Conservation (phyloP, 2,329 filamentous ascomycete species). For the Pseudocercospora fuligena region DNA sequence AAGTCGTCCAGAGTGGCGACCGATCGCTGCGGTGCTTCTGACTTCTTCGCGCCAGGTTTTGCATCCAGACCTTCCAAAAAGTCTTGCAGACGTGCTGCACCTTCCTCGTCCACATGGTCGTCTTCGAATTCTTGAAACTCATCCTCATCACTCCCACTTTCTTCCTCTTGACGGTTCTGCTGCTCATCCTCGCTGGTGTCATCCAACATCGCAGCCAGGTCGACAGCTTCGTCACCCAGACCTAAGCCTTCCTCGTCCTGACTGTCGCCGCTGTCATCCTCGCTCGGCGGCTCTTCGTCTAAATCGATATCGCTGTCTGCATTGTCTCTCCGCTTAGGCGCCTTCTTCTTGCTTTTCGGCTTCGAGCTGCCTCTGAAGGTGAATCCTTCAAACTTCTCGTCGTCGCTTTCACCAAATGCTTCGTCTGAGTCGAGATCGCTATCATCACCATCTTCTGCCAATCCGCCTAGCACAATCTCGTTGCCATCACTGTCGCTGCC, state of each 20-base stretch:
- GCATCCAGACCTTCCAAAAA: conserved; percentile 55
- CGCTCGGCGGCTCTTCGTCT: conserved; percentile 52
- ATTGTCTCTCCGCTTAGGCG: conserved; percentile 40
- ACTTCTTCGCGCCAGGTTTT: conserved; percentile 12
- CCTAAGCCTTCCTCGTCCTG: conserved; percentile 56
- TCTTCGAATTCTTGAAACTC: conserved; percentile 10
- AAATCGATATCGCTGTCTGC: conserved; percentile 46
- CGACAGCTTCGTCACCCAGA: conserved; percentile 66
- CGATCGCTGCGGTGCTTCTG: conserved; percentile 42
- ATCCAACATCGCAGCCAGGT: conserved; percentile 66
- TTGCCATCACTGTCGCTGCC: conserved; percentile 86
- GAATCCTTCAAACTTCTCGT: conserved; percentile 81
- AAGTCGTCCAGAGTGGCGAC: conserved; percentile 52
- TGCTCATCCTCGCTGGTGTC: conserved; percentile 38
- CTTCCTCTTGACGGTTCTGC: conserved; percentile 24
- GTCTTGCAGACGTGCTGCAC: conserved; percentile 62
- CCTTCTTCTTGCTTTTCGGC: conserved; percentile 53
- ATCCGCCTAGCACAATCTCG: conserved; percentile 76
- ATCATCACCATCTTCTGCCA: conserved; percentile 68
- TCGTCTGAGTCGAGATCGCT: conserved; percentile 75
- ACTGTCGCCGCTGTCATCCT: conserved; percentile 49
- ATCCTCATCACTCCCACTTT: conserved; percentile 11
- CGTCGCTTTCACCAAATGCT: conserved; percentile 86
- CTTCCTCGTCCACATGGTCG: conserved; percentile 20
- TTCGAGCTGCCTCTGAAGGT: conserved; percentile 66